Base-by-base conservation (phyloP, 768 basidiomycete species). In the Boletus insuetus region DNA sequence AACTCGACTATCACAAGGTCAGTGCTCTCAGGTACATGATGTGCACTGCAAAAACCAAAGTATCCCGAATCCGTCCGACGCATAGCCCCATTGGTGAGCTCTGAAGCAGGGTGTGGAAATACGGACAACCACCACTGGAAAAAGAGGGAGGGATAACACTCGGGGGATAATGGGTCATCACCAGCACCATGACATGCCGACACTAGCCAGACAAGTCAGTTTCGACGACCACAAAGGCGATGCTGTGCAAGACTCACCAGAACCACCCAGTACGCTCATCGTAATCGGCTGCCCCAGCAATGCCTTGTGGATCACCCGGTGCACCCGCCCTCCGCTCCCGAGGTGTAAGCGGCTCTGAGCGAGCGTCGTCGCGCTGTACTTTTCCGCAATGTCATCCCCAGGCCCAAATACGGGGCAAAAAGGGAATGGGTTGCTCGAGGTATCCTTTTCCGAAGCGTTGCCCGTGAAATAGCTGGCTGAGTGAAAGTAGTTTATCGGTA, bases 51-150 rank as follows among this genome's bases (percentile, higher is more conserved):
- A 75, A 86, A 98, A 10, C 88, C 90, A 77, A 95, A 99, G 75
- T 99, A 99, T 12, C 86, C 88, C 1, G 94, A 94, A 72, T 89
- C 88, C 20, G 95, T 94, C 47, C 86, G 85, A 16, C 93, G 82
- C 82, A 95, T 89, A 4, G 96, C 96, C 35, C 96, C 96, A 71
- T 99, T 99, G 26, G 96, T 99, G 62, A 99, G 82, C 70, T 98
- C 95, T 12, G 95, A 94, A 2, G 94, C 95, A 0, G 96, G 96
- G 71, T 99, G 93, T 0, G 96, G 97, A 74, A 99, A 99, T n/a
- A 98, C 83, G 51, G 79, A 81, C 73, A 95, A 93, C 91, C 96
- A 97, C 96, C 97, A 99, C 48, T 87, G 78, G 77, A 98, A 98
- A 76, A 98, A 91, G 50, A 84, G 84, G n/a, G 90, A 86, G 2